Evolutionary conservation across 345 rosid species (phyloP).

Genomic region (Citrus maxima): DNA sequence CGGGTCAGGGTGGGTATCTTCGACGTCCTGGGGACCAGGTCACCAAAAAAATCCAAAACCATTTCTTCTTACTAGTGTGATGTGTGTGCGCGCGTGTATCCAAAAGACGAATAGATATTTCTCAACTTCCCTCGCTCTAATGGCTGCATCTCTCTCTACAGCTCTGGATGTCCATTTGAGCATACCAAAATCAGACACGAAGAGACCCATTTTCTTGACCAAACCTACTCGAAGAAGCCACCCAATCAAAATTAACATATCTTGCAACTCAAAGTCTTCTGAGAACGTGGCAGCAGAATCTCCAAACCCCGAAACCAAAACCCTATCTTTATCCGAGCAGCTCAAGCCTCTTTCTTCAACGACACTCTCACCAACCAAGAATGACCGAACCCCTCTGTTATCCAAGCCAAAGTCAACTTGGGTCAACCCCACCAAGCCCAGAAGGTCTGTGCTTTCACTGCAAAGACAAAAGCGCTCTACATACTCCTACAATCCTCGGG

Average conservation of each 20-base stretch:
- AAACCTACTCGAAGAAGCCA: slow-evolving; percentile 32
- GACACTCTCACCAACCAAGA: slow-evolving; percentile 40
- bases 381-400: slow-evolving; percentile 38
- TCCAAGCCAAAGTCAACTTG: slow-evolving; percentile 77
- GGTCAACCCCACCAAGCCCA: slow-evolving; percentile 83
- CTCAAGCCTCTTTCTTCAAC: slow-evolving; percentile 75
- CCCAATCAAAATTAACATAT: slow-evolving; percentile 34
- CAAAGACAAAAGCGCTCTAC: slow-evolving; percentile 71
- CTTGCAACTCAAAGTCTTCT: slow-evolving; percentile 41
- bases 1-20: too few species aligned
- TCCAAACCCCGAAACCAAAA: slow-evolving; percentile 29
- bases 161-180: slow-evolving; percentile 50
- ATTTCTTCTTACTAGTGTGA: too few species aligned
- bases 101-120: not conserved
- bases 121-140: slow-evolving; percentile 5
- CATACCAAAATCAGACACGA: slow-evolving; percentile 36
- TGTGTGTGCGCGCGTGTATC: too few species aligned
- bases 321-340: slow-evolving; percentile 76
- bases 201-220: slow-evolving; percentile 35
- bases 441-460: slow-evolving; percentile 78
- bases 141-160: slow-evolving; percentile 61
- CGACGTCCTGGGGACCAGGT: too few species aligned
- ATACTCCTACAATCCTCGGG: slow-evolving; percentile 57
- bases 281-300: slow-evolving; percentile 31
- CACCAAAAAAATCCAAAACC: too few species aligned